These are phyloP conservation scores for Podila clonocystis DNA, from an alignment of 192 early-diverging fungal species.

Conservation along the genomic window DNA sequence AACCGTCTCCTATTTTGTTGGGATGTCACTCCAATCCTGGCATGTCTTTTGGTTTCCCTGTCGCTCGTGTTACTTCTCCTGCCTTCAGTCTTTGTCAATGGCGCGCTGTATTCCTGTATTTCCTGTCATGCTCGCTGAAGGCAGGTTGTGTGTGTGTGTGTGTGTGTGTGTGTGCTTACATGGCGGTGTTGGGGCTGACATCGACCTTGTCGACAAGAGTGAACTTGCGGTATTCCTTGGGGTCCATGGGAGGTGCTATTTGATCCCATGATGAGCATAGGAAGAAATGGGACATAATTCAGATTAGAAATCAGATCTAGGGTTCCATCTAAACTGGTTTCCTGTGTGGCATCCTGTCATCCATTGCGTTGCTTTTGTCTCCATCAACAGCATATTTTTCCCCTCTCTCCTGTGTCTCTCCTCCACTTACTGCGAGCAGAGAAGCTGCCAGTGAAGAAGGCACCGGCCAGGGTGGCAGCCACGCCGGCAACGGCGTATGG, in stretches of 20 bases:
- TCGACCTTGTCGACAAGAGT: constrained; percentile 80
- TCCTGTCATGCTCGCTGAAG: no score
- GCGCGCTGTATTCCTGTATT: no score
- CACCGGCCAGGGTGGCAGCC: constrained; percentile 38
- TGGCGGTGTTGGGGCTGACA: constrained; percentile 87
- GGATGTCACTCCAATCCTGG: no score
- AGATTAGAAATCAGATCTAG: not conserved
- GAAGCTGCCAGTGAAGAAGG: constrained; percentile 27
- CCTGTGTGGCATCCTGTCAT: no score
- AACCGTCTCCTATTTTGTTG: no score
- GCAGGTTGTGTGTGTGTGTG: no score
- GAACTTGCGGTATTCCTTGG: constrained; percentile 80
- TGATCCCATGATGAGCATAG: not conserved
- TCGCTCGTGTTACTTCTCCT: no score
- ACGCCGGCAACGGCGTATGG: constrained; percentile 45
- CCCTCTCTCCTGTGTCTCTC: not conserved
- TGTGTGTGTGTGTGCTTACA: constrained; percentile 73
- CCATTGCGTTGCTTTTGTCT: no score
- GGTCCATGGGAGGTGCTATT: constrained; percentile 66
- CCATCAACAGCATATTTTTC: not conserved
- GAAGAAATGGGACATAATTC: not conserved
- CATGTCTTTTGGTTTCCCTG: no score
- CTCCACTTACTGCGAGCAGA: constrained; percentile 25
- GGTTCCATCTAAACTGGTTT: not conserved
- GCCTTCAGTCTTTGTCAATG: no score